Conservation (phyloP, 495 filamentous ascomycete species). For the Aspergillus nidulans region DNA sequence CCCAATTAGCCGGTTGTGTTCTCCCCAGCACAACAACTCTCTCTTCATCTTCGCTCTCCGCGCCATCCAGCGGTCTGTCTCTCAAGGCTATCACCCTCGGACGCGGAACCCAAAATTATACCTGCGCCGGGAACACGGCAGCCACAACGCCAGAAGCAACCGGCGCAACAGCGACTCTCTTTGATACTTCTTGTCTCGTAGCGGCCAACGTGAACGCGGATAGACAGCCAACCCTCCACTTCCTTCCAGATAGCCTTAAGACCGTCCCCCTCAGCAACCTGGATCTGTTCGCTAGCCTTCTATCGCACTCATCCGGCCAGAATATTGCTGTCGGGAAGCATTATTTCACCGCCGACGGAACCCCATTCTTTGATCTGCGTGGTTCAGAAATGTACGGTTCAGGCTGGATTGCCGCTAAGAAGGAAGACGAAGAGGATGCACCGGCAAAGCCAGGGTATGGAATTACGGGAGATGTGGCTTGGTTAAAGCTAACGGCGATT, state of each 20-base stretch:
- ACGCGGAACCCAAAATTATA: slow-evolving; percentile 77
- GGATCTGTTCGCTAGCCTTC: slow-evolving; percentile 22
- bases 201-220: slow-evolving; percentile 5
- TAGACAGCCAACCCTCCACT: slow-evolving; percentile 12
- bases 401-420: slow-evolving; percentile 37
- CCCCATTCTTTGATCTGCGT: slow-evolving; percentile 57
- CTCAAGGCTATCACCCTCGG: slow-evolving; percentile 64
- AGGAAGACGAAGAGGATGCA: slow-evolving; percentile 44
- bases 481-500: slow-evolving; percentile 52
- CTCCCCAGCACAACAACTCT: slow-evolving; percentile 17
- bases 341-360: slow-evolving; percentile 51
- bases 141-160: slow-evolving; percentile 30
- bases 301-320: slow-evolving; percentile 19
- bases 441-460: slow-evolving; percentile 31
- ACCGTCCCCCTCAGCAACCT: slow-evolving; percentile 38
- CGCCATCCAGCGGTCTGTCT: slow-evolving; percentile 38
- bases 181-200: slow-evolving; percentile 53
- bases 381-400: slow-evolving; percentile 21
- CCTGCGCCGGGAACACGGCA: slow-evolving; percentile 41
- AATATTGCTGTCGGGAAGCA: slow-evolving; percentile 54
- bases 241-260: slow-evolving; percentile 35
- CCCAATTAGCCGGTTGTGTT: slow-evolving; percentile 28
- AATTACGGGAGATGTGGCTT: slow-evolving; percentile 52
- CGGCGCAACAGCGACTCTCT: slow-evolving; percentile 66
- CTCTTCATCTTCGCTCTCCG: slow-evolving; percentile 33